Evolutionary conservation across 805 yeast species (phyloP), one percentile per base, ranked within the genome.

Genomic region (Yarrowia sp.): DNA sequence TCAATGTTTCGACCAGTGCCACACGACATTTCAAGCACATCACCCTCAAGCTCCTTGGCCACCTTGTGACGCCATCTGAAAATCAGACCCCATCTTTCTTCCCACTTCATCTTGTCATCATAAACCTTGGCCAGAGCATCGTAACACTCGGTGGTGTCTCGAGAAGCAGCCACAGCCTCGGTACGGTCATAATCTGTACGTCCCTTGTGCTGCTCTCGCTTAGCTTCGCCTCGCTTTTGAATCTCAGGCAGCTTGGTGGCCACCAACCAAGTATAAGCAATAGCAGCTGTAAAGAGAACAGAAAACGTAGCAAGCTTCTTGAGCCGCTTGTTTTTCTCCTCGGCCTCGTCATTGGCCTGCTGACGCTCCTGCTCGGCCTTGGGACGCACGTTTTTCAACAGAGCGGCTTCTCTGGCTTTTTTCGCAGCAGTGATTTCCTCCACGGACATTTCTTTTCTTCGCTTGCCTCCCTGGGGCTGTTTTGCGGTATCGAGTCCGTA

Each of bases 1-100:
- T 87, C 86, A 65, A 93, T 82, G 73, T 95, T 95, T 75, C 98
- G 82, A 7, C 99, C 98, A 0, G 99, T 95, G 66, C 99, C 99
- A 72, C 96, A 90, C 0, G 98, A 88, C 11, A 93, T 95, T 75
- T 95, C 99, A 65, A 95, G 78, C 1, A 92, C 97, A 73, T 95
- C 97, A 22, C 99, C 99, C 66, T 80, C 78, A 58, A 87, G 82
- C 67, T 88, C 89, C 38, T 79, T 82, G 92, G 89, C 89, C 51
- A 89, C 74, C 89, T 95, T 87, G 70, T 85, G 85, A 71, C 97
- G 81, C 76, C 89, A 81, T 71, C 79, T 81, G 65, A 87, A 76
- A 38, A 76, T 69, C 64, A 72, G 70, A 32, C 78, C 71, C 48
- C 73, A 81, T 54, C 84, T 71, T 71, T 88, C 95, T 73, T 89